Conservation (phyloP, 2,329 filamentous ascomycete species). For the Fusarium gaditjirri region DNA sequence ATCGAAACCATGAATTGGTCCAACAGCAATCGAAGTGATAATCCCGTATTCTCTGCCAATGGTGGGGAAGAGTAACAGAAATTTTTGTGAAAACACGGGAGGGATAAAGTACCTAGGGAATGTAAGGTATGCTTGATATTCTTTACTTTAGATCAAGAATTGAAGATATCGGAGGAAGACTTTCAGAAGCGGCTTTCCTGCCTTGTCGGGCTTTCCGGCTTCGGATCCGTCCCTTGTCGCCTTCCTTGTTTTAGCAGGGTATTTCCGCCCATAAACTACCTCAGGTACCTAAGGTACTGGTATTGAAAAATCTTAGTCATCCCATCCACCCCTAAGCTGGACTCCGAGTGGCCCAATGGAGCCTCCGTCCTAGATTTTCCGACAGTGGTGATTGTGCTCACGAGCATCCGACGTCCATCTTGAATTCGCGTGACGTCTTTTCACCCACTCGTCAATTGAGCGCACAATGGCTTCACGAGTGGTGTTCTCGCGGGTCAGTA, state of each 20-base stretch:
- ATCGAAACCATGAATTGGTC: slow-evolving; percentile 13
- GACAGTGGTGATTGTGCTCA: slow-evolving; percentile 37
- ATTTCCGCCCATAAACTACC: neutral
- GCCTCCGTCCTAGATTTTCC: slow-evolving; percentile 47
- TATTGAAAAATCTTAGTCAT: slow-evolving; percentile 31
- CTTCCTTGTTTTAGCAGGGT: slow-evolving; percentile 15
- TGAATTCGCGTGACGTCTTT: slow-evolving; percentile 44
- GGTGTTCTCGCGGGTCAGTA: slow-evolving; percentile 65
- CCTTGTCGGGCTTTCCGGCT: slow-evolving; percentile 27
- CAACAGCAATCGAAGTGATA: neutral
- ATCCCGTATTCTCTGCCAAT: neutral
- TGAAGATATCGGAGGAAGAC: slow-evolving; percentile 15
- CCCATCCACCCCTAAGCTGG: slow-evolving; percentile 7
- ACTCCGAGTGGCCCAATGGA: slow-evolving; percentile 35
- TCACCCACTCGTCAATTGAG: slow-evolving; percentile 57
- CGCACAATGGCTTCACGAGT: slow-evolving; percentile 69
- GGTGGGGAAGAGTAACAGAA: neutral
- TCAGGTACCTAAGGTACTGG: neutral
- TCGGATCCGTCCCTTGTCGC: slow-evolving; percentile 26
- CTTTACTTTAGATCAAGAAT: slow-evolving; percentile 13
- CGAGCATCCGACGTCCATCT: slow-evolving; percentile 37
- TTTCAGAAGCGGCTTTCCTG: slow-evolving; percentile 10
- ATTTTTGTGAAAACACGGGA: neutral
- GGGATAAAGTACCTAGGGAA: neutral
- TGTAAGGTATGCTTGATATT: neutral